Evolutionary conservation across 2,329 filamentous ascomycete species (phyloP).

Genomic region (Leptographium flavum): DNA sequence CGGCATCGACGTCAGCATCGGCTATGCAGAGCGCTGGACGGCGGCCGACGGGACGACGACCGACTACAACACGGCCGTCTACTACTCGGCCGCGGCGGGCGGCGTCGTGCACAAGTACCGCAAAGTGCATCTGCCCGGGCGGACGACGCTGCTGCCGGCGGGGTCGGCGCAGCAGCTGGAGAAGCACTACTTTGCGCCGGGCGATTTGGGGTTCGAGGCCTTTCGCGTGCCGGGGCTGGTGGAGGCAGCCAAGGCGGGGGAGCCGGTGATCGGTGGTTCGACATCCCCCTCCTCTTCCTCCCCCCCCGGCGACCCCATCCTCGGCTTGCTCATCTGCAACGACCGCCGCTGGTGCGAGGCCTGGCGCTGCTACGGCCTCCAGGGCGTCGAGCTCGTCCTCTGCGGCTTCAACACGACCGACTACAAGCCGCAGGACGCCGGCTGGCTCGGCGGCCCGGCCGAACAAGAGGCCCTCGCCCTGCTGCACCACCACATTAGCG

Average conservation of each 20-base stretch:
- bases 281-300: too few relatives aligned
- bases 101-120: conserved; percentile 35
- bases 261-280: too few relatives aligned
- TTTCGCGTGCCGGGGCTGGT: conserved; percentile 35
- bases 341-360: conserved; percentile 37
- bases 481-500: conserved; percentile 34
- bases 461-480: conserved; percentile 30
- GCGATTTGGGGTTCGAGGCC: conserved; percentile 36
- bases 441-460: conserved; percentile 13
- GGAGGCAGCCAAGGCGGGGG: conserved; percentile 20
- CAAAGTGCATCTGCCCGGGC: conserved; percentile 40
- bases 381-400: conserved; percentile 29
- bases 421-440: conserved; percentile 26
- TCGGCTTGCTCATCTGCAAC: conserved; percentile 40
- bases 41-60: conserved; percentile 14
- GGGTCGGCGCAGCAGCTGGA: conserved; percentile 38
- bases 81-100: conserved; percentile 29
- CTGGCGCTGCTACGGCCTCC: conserved; percentile 34
- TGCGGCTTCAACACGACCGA: conserved; percentile 33
- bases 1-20: conserved; percentile 35
- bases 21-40: conserved; percentile 33
- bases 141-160: conserved; percentile 32
- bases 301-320: conserved; percentile 33
- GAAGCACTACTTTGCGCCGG: conserved; percentile 38
- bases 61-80: conserved; percentile 36